Conservation (phyloP, 2,329 filamentous ascomycete genomes). For the Fusarium ambrosium region DNA sequence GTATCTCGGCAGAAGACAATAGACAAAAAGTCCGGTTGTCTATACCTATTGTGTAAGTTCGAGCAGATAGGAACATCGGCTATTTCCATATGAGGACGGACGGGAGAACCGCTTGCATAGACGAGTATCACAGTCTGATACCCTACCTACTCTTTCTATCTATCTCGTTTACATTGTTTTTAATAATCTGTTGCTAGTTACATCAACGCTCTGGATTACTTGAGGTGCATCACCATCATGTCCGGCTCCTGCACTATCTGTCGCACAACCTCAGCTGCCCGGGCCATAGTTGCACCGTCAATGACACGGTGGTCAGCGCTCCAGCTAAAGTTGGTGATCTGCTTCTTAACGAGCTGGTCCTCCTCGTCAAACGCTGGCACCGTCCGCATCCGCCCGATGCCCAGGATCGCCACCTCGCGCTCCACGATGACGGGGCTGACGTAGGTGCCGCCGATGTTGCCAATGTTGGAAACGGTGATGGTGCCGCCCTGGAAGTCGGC, state of each 20-base stretch:
- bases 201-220: conserved; percentile 60
- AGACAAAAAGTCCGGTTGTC: background rate
- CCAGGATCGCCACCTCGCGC: conserved; percentile 91
- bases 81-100: background rate
- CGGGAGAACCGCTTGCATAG: background rate
- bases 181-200: conserved; percentile 22
- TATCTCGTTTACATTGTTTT: conserved; percentile 5
- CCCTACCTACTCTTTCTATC: background rate
- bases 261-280: conserved; percentile 86
- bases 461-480: conserved; percentile 97
- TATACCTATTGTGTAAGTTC: background rate
- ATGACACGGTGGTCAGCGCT: conserved; percentile 94
- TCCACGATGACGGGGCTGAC: conserved; percentile 92
- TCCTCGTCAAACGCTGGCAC: conserved; percentile 82
- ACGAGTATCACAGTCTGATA: background rate
- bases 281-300: conserved; percentile 94
- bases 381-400: conserved; percentile 83
- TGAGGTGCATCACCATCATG: conserved; percentile 85
- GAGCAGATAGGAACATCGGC: background rate
- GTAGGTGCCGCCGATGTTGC: conserved; percentile 93
- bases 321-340: conserved; percentile 94
- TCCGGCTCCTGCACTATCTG: conserved; percentile 86
- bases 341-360: conserved; percentile 76
- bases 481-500: conserved; percentile 87
- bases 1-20: background rate